Evolutionary conservation across 495 filamentous ascomycete genomes (phyloP), one percentile per base, ranked within the genome.

Genomic region (Tuber melanosporum): DNA sequence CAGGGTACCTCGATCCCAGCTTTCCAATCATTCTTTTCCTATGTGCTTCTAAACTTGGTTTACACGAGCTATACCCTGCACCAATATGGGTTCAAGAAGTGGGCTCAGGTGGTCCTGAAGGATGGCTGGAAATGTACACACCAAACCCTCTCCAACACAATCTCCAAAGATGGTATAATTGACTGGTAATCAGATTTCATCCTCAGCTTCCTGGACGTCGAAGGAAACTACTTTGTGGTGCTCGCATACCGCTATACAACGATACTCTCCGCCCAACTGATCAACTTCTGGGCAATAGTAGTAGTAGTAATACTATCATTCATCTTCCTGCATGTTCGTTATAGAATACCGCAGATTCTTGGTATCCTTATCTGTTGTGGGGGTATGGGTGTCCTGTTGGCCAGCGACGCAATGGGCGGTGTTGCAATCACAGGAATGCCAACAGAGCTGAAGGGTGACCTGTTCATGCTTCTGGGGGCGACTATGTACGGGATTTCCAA

Each of bases 231-330:
- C 87, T 98, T 98, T 85, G 91, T 92, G 78, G 95, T 99, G 70
- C 89, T 98, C 41, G 95, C 94, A 57, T 98, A 97, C 87, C 88
- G 92, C 43, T 96, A 97, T 85, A 96, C 94, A 71, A 95, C 91
- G 82, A 91, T 94, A 84, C 89, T 95, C 49, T 95, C 92, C 73
- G 94, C 93, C 14, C 94, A 98, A 86, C 88, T 99, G 46, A 94
- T 99, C 85, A 97, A 97, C 87, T 98, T 99, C 88, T 99, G 95
- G 95, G 91, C 94, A 79, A 99, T 99, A 77, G 93, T 95, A 32
- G 90, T 95, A 75, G 95, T 99, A 43, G 94, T 98, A 42, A 83
- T 91, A 77, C 85, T 98, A 81, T 97, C 94, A 14, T 92, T 94
- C 85, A 71, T 90, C 70, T 87, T 97, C 83, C 89, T 99, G 41